Evolutionary conservation across 352 stramenopile species (phyloP).

Genomic region (Phytophthora brassicae): DNA sequence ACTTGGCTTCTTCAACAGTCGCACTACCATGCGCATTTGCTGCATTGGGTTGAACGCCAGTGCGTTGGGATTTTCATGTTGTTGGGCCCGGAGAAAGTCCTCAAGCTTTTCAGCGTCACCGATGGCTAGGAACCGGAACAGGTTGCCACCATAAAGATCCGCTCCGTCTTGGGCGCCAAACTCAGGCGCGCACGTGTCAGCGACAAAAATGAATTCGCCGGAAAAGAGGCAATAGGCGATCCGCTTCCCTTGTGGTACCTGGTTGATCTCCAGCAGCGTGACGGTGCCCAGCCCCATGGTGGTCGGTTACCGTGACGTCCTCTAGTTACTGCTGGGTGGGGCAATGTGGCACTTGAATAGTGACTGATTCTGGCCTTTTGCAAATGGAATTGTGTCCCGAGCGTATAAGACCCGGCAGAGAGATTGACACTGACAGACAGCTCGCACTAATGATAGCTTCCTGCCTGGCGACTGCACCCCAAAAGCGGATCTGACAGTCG

Average conservation of each 20-base stretch:
- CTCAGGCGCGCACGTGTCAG: slow-evolving; percentile 40
- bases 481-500: slow-evolving; percentile 18
- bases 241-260: slow-evolving; percentile 44
- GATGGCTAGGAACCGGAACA: slow-evolving; percentile 58
- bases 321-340: slow-evolving; percentile 5
- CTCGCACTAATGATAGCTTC: slow-evolving; percentile 38
- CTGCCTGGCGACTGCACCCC: slow-evolving; percentile 19
- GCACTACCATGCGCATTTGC: slow-evolving; percentile 50
- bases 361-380: slow-evolving; percentile 5
- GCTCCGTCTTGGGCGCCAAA: slow-evolving; percentile 36
- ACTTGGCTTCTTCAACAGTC: slow-evolving; percentile 26
- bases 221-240: slow-evolving; percentile 71
- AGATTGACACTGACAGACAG: slow-evolving; percentile 31
- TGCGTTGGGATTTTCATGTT: slow-evolving; percentile 9
- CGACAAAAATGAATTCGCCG: slow-evolving; percentile 78
- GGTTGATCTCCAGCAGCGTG: slow-evolving; percentile 67
- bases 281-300: slow-evolving; percentile 53
- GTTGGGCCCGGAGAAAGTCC: slow-evolving; percentile 49
- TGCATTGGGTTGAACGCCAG: slow-evolving; percentile 22
- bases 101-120: slow-evolving; percentile 65
- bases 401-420: slow-evolving; percentile 33
- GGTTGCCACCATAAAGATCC: slow-evolving; percentile 62
- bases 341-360: slow-evolving; percentile 19
- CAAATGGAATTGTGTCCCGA: slow-evolving; percentile 7
- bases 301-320: slow-evolving; percentile 2